Conservation (phyloP, 1,284 basidiomycete genomes). For the Leccinum huronense region DNA sequence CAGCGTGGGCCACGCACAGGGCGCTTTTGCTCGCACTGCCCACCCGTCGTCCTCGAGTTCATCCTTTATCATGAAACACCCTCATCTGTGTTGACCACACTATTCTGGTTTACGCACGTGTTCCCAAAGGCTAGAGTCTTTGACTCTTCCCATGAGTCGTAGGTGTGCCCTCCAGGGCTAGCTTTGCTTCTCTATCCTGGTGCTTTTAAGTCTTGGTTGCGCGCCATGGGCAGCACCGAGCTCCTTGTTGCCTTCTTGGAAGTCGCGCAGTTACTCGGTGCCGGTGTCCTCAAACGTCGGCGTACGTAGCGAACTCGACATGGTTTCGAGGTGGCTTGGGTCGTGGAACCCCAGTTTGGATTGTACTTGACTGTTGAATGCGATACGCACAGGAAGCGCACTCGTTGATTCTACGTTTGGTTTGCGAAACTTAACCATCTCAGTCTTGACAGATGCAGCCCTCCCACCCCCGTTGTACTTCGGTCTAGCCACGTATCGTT, state of each 20-base stretch:
- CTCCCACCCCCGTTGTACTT: conserved; percentile 29
- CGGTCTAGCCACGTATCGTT: conserved; percentile 20
- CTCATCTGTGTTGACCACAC: conserved; percentile 15
- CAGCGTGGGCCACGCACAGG: conserved; percentile 35
- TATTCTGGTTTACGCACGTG: conserved; percentile 30
- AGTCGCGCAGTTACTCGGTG: conserved; percentile 16
- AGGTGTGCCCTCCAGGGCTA: conserved; percentile 11
- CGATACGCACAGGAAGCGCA: conserved; percentile 34
- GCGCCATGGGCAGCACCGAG: conserved; percentile 30
- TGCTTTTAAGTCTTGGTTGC: conserved; percentile 34
- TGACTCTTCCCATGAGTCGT: conserved; percentile 23
- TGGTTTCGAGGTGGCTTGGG: conserved; percentile 37
- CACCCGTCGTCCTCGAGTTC: conserved; percentile 21
- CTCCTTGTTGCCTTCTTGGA: conserved; percentile 9
- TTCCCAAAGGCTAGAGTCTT: conserved; percentile 22
- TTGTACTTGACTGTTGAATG: conserved; percentile 27
- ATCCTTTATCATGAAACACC: conserved; percentile 6
- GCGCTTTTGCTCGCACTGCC: conserved; percentile 21
- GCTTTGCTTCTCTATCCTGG: conserved; percentile 23
- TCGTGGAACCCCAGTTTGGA: conserved; percentile 26
- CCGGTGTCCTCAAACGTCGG: conserved; percentile 27
- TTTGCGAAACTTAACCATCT: conserved; percentile 16
- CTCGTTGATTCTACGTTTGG: conserved; percentile 11
- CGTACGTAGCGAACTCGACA: conserved; percentile 29
- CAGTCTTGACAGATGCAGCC: conserved; percentile 23